Evolutionary conservation across 495 filamentous ascomycete species (phyloP).

Genomic region (Stereocaulon alpinum): DNA sequence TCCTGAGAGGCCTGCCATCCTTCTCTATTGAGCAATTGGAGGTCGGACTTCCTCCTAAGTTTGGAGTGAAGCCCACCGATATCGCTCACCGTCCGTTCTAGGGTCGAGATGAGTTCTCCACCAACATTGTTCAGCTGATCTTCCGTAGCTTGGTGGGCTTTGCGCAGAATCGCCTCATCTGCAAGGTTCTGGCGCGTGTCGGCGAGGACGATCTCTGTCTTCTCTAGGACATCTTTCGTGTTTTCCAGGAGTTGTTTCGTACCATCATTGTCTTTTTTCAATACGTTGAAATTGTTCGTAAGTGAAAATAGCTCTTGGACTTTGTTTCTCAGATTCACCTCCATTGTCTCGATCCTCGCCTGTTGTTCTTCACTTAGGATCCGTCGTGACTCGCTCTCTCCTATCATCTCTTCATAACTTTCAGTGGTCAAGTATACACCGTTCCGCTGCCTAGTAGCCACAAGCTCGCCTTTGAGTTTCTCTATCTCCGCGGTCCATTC

Average conservation of each 20-base stretch:
- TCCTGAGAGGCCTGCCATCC: slow-evolving; percentile 67
- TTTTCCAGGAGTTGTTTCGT: slow-evolving; percentile 60
- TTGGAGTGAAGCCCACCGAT: slow-evolving; percentile 74
- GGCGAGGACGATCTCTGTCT: slow-evolving; percentile 73
- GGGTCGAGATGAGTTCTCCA: slow-evolving; percentile 59
- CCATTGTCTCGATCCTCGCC: slow-evolving; percentile 86
- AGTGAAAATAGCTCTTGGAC: slow-evolving; percentile 80
- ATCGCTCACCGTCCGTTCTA: slow-evolving; percentile 67
- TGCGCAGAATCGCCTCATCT: slow-evolving; percentile 69
- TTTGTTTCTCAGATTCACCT: slow-evolving; percentile 78
- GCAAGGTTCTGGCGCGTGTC: slow-evolving; percentile 63
- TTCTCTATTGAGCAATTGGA: slow-evolving; percentile 68
- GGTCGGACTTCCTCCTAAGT: slow-evolving; percentile 65
- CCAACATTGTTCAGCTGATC: slow-evolving; percentile 60
- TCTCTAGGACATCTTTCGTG: slow-evolving; percentile 68
- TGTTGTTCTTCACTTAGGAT: slow-evolving; percentile 87
- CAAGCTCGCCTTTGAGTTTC: slow-evolving; percentile 83
- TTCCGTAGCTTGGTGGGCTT: slow-evolving; percentile 82
- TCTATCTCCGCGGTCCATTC: slow-evolving; percentile 94
- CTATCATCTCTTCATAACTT: slow-evolving; percentile 73
- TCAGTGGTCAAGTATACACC: slow-evolving; percentile 87
- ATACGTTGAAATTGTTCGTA: slow-evolving; percentile 69
- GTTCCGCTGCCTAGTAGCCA: slow-evolving; percentile 85
- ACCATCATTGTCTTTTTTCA: slow-evolving; percentile 78
- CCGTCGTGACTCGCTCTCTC: slow-evolving; percentile 81